Base-by-base conservation (phyloP, 495 filamentous ascomycete species). In the Lindgomyces ingoldianus region DNA sequence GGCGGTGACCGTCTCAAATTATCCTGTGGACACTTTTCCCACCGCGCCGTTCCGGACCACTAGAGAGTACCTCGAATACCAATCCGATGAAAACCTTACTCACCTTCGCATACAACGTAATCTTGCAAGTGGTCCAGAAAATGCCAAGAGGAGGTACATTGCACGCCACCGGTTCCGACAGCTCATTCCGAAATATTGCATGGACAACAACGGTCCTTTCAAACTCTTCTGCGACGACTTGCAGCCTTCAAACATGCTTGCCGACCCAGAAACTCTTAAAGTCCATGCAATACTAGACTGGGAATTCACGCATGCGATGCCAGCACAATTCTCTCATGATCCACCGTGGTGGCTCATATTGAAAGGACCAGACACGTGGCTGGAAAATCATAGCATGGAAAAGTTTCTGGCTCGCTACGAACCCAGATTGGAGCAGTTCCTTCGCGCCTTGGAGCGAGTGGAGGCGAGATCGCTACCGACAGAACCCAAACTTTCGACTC, bases 71-170 rank as follows among this genome's bases (percentile, higher is more conserved):
- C 53, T 77, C 53, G 50, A 55, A 42, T 73, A 45, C 36, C 50
- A 74, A 57, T 66, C 61, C 46, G 65, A 73, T 64, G 62, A 74
- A 63, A 68, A 74, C 46, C 47, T 74, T 11, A 69, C 55, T 61
- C 74, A 75, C 45, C 69, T 79, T 65, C 55, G 65, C 60, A 74
- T 71, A 22, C 74, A 80, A 63, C 72, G 74, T 18, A 79, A 79
- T 72, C 69, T 78, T 45, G 67, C 68, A 24, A 52, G 67, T 50
- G 63, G 73, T 69, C 48, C 64, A 25, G 65, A 71, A 69, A 72
- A 74, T 46, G 71, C 70, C 53, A 51, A 69, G 60, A 57, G 67
- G 52, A 72, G 70, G 19, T 77, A 74, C 58, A 72, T 78, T 58
- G 72, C 75, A 57, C 74, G 74, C 65, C 68, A 73, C 65, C 71